phyloP scores from a whole-genome alignment of 2,329 filamentous ascomycete species.

The Akanthomyces muscarius region DNA sequence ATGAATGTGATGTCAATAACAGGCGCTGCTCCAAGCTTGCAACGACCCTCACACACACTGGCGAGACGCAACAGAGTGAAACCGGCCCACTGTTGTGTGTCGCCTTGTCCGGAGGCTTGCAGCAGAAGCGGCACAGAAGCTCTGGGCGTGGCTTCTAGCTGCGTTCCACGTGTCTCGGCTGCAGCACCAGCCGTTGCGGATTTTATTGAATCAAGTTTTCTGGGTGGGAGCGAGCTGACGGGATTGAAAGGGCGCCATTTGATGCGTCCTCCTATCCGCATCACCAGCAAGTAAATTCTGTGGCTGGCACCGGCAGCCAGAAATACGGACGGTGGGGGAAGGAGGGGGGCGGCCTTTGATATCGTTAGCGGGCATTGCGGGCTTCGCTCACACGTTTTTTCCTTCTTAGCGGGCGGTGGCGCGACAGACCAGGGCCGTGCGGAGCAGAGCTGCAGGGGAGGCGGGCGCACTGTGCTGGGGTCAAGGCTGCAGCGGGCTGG shows the following conservation, averaged over 20 bases:
- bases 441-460: not conserved
- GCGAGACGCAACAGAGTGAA: constrained; percentile 8
- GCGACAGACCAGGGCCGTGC: not conserved
- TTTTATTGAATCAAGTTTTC: not conserved
- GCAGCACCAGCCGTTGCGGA: not conserved
- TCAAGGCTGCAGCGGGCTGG: too few relatives aligned
- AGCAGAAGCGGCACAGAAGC: not conserved
- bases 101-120: constrained; percentile 2
- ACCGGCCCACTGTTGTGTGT: not conserved
- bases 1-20: not conserved
- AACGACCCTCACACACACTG: not conserved
- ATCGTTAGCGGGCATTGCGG: not conserved
- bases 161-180: not conserved
- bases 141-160: not conserved
- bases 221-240: too few relatives aligned
- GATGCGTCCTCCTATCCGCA: too few relatives aligned
- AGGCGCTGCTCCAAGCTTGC: not conserved
- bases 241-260: too few relatives aligned
- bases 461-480: not conserved
- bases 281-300: too few relatives aligned
- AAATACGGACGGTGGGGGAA: too few relatives aligned
- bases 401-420: not conserved
- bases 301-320: too few relatives aligned
- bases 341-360: not conserved
- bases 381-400: not conserved